phyloP scores from a whole-genome alignment of 2,329 filamentous ascomycete species.

The Fusarium brevicatenulatum region DNA sequence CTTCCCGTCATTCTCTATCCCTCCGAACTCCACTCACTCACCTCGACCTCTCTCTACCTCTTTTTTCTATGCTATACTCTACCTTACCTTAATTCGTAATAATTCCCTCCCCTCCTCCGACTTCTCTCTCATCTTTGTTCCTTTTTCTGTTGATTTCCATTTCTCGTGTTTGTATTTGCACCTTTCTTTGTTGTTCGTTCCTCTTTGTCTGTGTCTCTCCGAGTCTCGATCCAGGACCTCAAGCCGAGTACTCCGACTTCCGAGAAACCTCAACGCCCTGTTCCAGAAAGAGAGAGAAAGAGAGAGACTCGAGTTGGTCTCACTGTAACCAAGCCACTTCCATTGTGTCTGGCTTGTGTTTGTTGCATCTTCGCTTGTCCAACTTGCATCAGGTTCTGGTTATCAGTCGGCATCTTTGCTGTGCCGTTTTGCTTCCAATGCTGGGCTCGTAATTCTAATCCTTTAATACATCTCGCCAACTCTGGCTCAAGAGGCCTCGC shows the following conservation, averaged over 20 bases:
- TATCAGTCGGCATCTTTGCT: constrained; percentile 34
- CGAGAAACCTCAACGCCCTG: constrained; percentile 19
- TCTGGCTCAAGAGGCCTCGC: constrained; percentile 26
- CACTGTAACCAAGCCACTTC: constrained; percentile 34
- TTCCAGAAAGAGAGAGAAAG: constrained; percentile 18
- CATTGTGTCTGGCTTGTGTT: constrained; percentile 27
- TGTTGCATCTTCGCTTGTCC: constrained; percentile 32
- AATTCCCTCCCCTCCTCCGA: constrained; percentile 25
- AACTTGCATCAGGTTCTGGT: constrained; percentile 27
- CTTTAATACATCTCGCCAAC: constrained; percentile 40
- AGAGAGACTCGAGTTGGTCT: constrained; percentile 14
- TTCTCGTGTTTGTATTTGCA: constrained; percentile 16
- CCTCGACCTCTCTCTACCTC: neutral
- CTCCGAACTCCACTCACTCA: neutral
- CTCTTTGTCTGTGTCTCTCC: constrained; percentile 16
- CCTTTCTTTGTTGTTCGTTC: constrained; percentile 14
- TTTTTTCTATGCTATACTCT: constrained; percentile 20
- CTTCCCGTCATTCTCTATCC: constrained; percentile 25
- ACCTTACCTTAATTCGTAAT: constrained; percentile 30
- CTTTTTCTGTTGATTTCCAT: constrained; percentile 11
- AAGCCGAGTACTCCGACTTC: constrained; percentile 20
- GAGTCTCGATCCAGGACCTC: constrained; percentile 4
- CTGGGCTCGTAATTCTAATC: constrained; percentile 47
- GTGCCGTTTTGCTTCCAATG: constrained; percentile 41
- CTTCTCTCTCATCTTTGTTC: constrained; percentile 5